These are phyloP conservation scores for Suillus alpinus DNA, from an alignment of 768 basidiomycete genomes.

Conservation along the genomic window DNA sequence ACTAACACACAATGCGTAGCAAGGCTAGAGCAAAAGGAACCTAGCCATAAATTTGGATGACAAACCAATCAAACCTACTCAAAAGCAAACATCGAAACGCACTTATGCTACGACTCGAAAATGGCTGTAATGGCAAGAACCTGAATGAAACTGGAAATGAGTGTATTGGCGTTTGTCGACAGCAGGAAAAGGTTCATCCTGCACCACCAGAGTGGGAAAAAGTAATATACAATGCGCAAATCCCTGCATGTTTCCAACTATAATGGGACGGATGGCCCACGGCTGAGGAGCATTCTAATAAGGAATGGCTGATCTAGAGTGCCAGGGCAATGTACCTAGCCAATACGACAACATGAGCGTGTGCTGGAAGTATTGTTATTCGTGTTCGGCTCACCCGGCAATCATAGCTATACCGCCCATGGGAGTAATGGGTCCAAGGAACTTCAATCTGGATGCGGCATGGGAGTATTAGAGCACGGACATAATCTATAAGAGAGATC, in stretches of 20 bases:
- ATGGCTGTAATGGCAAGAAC: background rate
- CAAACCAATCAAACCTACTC: background rate
- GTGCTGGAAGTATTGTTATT: background rate
- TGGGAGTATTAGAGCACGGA: slow-evolving; percentile 4
- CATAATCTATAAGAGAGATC: background rate
- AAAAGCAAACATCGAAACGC: background rate
- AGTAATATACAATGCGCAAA: background rate
- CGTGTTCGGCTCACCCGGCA: slow-evolving; percentile 50
- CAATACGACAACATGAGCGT: slow-evolving; percentile 7
- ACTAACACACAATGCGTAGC: background rate
- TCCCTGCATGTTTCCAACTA: background rate
- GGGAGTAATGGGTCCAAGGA: slow-evolving; percentile 66
- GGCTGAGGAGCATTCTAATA: background rate
- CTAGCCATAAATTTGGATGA: background rate
- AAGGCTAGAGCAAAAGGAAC: background rate
- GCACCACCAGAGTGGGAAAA: background rate
- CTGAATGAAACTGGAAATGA: background rate
- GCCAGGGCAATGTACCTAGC: slow-evolving; percentile 55
- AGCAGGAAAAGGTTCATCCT: background rate
- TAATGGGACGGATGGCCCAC: background rate
- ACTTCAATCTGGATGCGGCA: slow-evolving; percentile 35
- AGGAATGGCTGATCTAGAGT: slow-evolving; percentile 29
- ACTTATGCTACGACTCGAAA: background rate
- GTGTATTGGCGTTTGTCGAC: background rate
- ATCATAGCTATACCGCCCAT: slow-evolving; percentile 64